Conservation (phyloP, 768 basidiomycete genomes). For the Leucocoprinus birnbaumii region DNA sequence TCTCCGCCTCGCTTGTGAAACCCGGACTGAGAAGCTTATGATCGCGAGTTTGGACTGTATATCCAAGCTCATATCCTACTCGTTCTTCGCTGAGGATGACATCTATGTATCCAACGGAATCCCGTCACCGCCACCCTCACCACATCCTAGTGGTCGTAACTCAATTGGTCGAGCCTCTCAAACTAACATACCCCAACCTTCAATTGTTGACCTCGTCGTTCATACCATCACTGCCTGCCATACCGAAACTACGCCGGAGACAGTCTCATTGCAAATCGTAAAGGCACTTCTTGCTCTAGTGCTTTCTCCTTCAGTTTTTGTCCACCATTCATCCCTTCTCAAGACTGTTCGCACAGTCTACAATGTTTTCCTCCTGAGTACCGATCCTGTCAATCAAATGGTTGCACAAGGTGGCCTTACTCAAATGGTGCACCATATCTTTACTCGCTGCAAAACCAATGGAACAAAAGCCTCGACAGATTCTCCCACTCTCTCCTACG, state of each 20-base stretch:
- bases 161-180: constrained; percentile 44
- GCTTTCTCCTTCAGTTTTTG: constrained; percentile 79
- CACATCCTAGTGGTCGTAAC: constrained; percentile 41
- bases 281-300: constrained; percentile 91
- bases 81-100: constrained; percentile 83
- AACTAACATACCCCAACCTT: constrained; percentile 52
- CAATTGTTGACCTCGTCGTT: constrained; percentile 89
- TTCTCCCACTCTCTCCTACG: background rate
- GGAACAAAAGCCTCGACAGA: constrained; percentile 12
- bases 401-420: constrained; percentile 97
- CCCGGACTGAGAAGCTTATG: constrained; percentile 88
- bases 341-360: constrained; percentile 98
- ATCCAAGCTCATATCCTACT: constrained; percentile 95
- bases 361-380: constrained; percentile 92
- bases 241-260: constrained; percentile 81
- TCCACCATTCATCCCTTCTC: constrained; percentile 93
- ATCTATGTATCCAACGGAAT: constrained; percentile 35
- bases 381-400: constrained; percentile 91
- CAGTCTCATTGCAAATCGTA: constrained; percentile 94
- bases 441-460: constrained; percentile 66
- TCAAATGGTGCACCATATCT: constrained; percentile 98
- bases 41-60: constrained; percentile 97
- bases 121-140: constrained; percentile 79
- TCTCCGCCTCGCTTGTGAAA: constrained; percentile 95
- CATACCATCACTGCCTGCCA: constrained; percentile 94